Percentiles rank a stretch among this genome's conserved stretches.
Conservation (phyloP, 805 yeast genomes). For the Candida taoyuanica region DNA sequence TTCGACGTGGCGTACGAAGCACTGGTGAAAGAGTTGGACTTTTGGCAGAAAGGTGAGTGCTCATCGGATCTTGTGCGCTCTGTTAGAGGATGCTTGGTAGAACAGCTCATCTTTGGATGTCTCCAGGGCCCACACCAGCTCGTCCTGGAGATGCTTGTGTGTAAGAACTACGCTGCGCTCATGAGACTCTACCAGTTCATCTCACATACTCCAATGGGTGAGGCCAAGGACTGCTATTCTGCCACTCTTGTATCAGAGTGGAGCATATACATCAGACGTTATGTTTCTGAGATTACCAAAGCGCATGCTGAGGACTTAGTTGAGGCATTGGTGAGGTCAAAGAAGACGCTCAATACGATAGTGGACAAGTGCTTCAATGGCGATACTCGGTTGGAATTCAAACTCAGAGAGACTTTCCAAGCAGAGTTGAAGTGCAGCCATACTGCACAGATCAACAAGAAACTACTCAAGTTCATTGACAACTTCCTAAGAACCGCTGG, state of each 20-base stretch:
- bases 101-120: slow-evolving; percentile 11
- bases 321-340: slow-evolving; percentile 14
- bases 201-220: slow-evolving; percentile 1
- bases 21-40: slow-evolving; percentile 8
- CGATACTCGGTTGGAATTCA: slow-evolving; percentile 17
- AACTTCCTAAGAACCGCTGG: slow-evolving; percentile 13
- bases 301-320: slow-evolving; percentile 10
- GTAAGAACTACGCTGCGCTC: slow-evolving; percentile 8
- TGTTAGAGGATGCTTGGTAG: slow-evolving; percentile 2
- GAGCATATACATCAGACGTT: slow-evolving; percentile 13
- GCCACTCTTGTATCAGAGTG: slow-evolving; percentile 8
- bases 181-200: slow-evolving; percentile 14
- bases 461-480: slow-evolving; percentile 18
- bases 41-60: slow-evolving; percentile 13
- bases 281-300: slow-evolving; percentile 8
- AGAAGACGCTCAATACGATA: slow-evolving; percentile 13
- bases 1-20: slow-evolving; percentile 7
- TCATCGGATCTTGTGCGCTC: not conserved
- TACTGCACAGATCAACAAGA: slow-evolving; percentile 10
- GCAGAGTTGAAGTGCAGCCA: slow-evolving; percentile 7
- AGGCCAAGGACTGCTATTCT: slow-evolving; percentile 1
- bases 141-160: slow-evolving; percentile 13
- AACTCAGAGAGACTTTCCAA: slow-evolving; percentile 21
- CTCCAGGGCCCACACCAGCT: slow-evolving; percentile 2
- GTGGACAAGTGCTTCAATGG: slow-evolving; percentile 8